These are phyloP conservation scores for Polytrichum commune DNA, from an alignment of 225 moss, liverwort and hornwort species.

Conservation along the genomic window DNA sequence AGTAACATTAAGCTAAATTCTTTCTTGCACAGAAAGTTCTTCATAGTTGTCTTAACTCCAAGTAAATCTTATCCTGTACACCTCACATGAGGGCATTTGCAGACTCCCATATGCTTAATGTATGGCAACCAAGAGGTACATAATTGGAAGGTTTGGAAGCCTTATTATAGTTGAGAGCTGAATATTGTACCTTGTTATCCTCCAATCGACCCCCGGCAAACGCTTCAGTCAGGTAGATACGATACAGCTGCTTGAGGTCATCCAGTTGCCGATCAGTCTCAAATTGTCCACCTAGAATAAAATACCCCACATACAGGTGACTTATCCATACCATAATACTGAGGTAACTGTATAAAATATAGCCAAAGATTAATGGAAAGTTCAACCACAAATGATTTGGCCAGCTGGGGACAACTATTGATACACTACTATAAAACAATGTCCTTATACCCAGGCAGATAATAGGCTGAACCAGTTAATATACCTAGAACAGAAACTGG, in stretches of 20 bases:
- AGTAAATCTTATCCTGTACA: too few species aligned
- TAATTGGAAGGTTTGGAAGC: too few species aligned
- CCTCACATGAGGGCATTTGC: too few species aligned
- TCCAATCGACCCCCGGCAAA: conserved; percentile 70
- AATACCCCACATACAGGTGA: not conserved
- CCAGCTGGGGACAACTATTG: too few species aligned
- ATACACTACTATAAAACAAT: too few species aligned
- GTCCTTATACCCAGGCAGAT: not conserved
- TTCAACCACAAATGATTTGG: conserved; percentile 1
- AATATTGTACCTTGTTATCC: conserved; percentile 52
- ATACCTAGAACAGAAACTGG: conserved; percentile 84
- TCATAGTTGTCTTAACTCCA: too few species aligned
- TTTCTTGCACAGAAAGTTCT: too few species aligned
- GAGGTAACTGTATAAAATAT: not conserved
- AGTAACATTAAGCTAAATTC: too few species aligned
- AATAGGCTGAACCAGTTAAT: too few species aligned
- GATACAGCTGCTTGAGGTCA: conserved; percentile 92
- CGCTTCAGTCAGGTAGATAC: conserved; percentile 85
- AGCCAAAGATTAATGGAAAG: not conserved
- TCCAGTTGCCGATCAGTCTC: conserved; percentile 92
- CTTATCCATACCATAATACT: conserved; percentile 1
- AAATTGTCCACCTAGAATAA: conserved; percentile 69
- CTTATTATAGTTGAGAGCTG: too few species aligned
- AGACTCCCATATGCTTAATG: too few species aligned
- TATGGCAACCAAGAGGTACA: too few species aligned